phyloP scores from a whole-genome alignment of 768 basidiomycete genomes.

The Agaricus blazei region DNA sequence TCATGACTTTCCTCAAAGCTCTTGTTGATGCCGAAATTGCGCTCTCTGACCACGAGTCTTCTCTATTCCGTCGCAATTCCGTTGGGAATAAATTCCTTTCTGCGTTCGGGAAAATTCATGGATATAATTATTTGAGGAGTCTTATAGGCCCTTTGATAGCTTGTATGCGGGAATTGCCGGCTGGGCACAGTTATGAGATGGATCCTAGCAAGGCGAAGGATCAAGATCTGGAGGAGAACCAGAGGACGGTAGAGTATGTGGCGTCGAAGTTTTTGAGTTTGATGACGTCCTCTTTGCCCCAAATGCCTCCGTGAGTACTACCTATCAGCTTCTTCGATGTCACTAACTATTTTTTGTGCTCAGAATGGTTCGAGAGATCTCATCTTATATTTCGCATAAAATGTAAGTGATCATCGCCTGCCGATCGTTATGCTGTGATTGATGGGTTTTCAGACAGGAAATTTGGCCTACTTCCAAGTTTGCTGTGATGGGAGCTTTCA shows the following conservation, averaged over 20 bases:
- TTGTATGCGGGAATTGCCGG: conserved; percentile 65
- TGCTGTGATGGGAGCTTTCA: conserved; percentile 82
- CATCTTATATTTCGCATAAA: conserved; percentile 69
- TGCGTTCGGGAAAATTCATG: conserved; percentile 83
- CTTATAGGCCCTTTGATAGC: conserved; percentile 75
- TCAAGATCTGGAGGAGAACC: conserved; percentile 63
- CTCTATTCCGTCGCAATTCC: conserved; percentile 85
- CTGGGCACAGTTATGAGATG: conserved; percentile 72
- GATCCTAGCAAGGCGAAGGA: conserved; percentile 59
- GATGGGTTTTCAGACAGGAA: conserved; percentile 34
- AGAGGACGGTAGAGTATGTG: conserved; percentile 65
- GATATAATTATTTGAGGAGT: conserved; percentile 84
- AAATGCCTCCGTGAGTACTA: conserved; percentile 65
- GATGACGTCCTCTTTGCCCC: conserved; percentile 63
- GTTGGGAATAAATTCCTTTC: conserved; percentile 85
- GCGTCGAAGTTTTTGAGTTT: conserved; percentile 73
- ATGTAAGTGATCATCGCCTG: conserved; percentile 51
- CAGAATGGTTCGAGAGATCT: conserved; percentile 86
- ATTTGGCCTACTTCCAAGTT: conserved; percentile 80
- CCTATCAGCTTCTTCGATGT: not conserved
- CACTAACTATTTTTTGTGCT: conserved; percentile 7
- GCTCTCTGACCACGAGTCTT: conserved; percentile 75
- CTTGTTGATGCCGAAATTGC: conserved; percentile 85
- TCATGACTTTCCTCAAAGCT: conserved; percentile 71
- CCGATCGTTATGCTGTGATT: not conserved